A percentile compares a stretch with the other conserved stretches of the same genome.
Conservation (phyloP, 1,139 yeast species). For the Citeromyces hawaiiensis region DNA sequence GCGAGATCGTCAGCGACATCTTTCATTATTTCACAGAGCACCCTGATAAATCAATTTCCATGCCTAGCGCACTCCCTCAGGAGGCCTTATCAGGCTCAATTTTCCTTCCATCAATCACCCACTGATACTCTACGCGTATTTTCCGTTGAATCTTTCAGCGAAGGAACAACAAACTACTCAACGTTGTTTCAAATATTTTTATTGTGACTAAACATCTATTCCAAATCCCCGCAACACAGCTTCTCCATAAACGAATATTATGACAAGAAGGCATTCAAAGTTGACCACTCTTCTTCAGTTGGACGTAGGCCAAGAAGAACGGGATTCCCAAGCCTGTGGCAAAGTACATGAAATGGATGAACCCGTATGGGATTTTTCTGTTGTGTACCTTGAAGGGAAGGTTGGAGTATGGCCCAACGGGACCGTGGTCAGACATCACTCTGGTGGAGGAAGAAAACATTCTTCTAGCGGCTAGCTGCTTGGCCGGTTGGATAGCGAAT, state of each 20-base stretch:
- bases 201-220: background rate
- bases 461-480: slow-evolving; percentile 15
- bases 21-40: too few relatives aligned
- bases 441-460: slow-evolving; percentile 19
- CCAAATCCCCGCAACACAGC: background rate
- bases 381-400: slow-evolving; percentile 87
- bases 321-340: slow-evolving; percentile 47
- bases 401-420: slow-evolving; percentile 84
- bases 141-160: too few relatives aligned
- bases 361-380: slow-evolving; percentile 80
- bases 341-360: slow-evolving; percentile 71
- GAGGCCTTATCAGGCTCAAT: too few relatives aligned
- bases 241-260: background rate
- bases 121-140: too few relatives aligned
- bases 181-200: background rate
- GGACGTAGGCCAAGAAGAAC: slow-evolving; percentile 54
- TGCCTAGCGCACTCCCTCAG: too few relatives aligned
- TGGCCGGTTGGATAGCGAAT: slow-evolving; percentile 13
- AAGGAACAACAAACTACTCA: too few relatives aligned
- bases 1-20: too few relatives aligned
- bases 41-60: too few relatives aligned
- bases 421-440: slow-evolving; percentile 29
- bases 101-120: background rate
- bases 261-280: slow-evolving; percentile 16
- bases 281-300: slow-evolving; percentile 65